Evolutionary conservation across 2,329 filamentous ascomycete species (phyloP), one percentile per base, ranked within the genome.

Genomic region (Xylariaceae sp.): DNA sequence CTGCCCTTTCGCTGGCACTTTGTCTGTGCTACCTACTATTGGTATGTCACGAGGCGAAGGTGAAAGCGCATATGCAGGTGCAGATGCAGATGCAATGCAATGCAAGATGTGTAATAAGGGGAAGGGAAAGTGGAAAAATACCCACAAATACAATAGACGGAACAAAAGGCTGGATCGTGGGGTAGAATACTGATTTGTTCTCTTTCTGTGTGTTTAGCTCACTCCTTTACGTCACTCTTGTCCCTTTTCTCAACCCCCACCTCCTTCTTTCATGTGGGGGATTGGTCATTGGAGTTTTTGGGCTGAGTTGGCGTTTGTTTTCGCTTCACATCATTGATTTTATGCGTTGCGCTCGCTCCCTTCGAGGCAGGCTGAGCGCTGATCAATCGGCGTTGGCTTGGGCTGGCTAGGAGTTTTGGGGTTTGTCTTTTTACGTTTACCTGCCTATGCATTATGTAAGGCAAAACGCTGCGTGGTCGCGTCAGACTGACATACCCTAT

Each of bases 81-180:
- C 47, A 8, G 16, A 31, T 54, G 37, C 45, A 34, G 53, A 41
- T 16, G 47, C 46, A 53, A 41, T 47, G 51, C 46, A 37, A 46
- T 41, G 52, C 47, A 39, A 6, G 29, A 39, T 26, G 17, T 40
- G 47, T 40, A 50, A 31, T 26, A 39, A 54, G 23, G 36, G 12
- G 36, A 44, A 28, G 17, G 24, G 23, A 19, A 52, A 48, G 52
- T 56, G 56, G 56, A 51, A 52, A 55, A 54, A 55, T 5, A n/a
- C 31, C n/a, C 16, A 40, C 33, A 16, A 21, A 41, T 36, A 45
- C 37, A 17, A 40, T 53, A 52, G 47, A 60, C 24, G 28, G 43
- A 31, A 9, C 28, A 28, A 14, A 28, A 28, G 16, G 19, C 23
- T 16, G n/a, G 28, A 37, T 48, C 14, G 9, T 19, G 40, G 56